These are phyloP conservation scores for Lippia alba DNA, from an alignment of 305 asterid species.

Conservation along the genomic window DNA sequence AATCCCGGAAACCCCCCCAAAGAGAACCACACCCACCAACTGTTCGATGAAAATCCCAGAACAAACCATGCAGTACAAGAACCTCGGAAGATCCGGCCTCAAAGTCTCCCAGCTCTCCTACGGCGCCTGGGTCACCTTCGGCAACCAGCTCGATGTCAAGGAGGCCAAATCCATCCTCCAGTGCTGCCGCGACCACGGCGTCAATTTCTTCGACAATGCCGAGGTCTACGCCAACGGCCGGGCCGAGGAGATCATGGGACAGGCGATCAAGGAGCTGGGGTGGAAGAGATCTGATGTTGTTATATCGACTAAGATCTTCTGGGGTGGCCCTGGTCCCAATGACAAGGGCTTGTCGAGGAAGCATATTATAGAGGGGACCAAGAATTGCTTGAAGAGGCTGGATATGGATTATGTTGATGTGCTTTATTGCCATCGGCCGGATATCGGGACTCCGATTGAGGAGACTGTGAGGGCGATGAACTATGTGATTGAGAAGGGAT, in stretches of 20 bases:
- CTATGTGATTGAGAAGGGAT: conserved; percentile 89
- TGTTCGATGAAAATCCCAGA: conserved; percentile 55
- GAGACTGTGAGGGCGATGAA: conserved; percentile 99
- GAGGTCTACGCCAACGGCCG: conserved; percentile 98
- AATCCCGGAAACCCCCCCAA: not conserved
- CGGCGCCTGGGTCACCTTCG: conserved; percentile 98
- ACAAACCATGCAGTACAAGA: conserved; percentile 86
- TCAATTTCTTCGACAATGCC: conserved; percentile 95
- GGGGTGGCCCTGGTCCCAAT: conserved; percentile 98
- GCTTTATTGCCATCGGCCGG: conserved; percentile 88
- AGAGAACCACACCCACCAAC: conserved; percentile 12
- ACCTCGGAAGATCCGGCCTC: conserved; percentile 91
- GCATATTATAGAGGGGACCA: conserved; percentile 88
- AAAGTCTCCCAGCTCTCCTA: conserved; percentile 88
- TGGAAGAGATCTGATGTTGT: conserved; percentile 95
- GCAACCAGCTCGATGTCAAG: conserved; percentile 93
- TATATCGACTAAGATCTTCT: conserved; percentile 93
- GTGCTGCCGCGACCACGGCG: conserved; percentile 91
- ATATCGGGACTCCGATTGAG: conserved; percentile 79
- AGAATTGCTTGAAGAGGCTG: conserved; percentile 70
- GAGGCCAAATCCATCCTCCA: conserved; percentile 94
- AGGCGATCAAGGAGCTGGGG: conserved; percentile 88
- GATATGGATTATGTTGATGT: conserved; percentile 94
- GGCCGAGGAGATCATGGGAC: conserved; percentile 99
- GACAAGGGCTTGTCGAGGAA: conserved; percentile 94